Evolutionary conservation across 768 basidiomycete species (phyloP).

Genomic region (Lentinula sp.): DNA sequence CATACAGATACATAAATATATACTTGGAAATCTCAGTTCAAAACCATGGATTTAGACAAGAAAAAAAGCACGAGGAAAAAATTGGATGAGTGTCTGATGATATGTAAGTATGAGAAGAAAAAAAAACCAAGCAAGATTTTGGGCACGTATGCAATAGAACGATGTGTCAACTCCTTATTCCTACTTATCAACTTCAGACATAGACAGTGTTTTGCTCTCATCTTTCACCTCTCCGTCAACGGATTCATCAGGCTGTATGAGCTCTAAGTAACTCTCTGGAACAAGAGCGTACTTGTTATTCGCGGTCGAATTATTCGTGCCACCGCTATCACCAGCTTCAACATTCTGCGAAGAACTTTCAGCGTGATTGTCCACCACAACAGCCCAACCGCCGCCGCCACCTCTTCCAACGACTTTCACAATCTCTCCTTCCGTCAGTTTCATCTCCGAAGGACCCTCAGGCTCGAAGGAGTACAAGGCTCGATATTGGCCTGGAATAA

Average conservation of each 20-base stretch:
- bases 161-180: not conserved
- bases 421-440: slow-evolving; percentile 67
- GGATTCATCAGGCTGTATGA: slow-evolving; percentile 39
- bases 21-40: slow-evolving; percentile 9
- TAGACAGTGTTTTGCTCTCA: not conserved
- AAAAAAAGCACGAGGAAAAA: not conserved
- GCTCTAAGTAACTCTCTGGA: slow-evolving; percentile 72
- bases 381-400: slow-evolving; percentile 70
- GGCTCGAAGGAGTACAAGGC: slow-evolving; percentile 76
- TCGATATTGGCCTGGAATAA: slow-evolving; percentile 68
- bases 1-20: not conserved
- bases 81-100: not conserved
- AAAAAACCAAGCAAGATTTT: too few relatives aligned
- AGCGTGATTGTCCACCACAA: slow-evolving; percentile 42
- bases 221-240: slow-evolving; percentile 15
- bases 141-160: not conserved
- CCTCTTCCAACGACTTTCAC: slow-evolving; percentile 70
- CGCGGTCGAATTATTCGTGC: slow-evolving; percentile 7
- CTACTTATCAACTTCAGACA: not conserved
- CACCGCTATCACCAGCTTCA: not conserved
- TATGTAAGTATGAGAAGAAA: too few relatives aligned
- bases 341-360: slow-evolving; percentile 11
- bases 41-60: not conserved
- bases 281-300: slow-evolving; percentile 54
- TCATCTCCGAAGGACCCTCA: slow-evolving; percentile 81